phyloP scores from a whole-genome alignment of 1,139 yeast species.

The Sugiyamaella paludigena region DNA sequence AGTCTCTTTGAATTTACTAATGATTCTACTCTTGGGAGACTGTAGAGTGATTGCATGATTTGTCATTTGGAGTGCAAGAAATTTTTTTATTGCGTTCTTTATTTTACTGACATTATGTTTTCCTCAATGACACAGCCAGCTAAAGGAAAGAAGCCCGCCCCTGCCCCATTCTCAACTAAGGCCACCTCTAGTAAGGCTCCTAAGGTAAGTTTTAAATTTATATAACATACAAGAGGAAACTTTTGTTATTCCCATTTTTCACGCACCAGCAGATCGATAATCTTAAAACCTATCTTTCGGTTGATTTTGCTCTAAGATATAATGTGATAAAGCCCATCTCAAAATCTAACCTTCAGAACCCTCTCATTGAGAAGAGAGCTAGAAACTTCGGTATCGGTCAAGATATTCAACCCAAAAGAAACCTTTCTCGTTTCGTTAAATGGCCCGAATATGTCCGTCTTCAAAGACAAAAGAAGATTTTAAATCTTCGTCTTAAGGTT shows the following conservation, averaged over 20 bases:
- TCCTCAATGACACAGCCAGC: conserved; percentile 84
- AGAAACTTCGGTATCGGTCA: conserved; percentile 97
- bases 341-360: conserved; percentile 45
- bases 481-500: conserved; percentile 92
- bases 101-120: conserved; percentile 34
- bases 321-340: no score
- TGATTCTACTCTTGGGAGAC: conserved; percentile 28
- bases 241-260: background rate
- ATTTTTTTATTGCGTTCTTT: conserved; percentile 12
- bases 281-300: no score
- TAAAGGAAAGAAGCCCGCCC: conserved; percentile 75
- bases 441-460: conserved; percentile 98
- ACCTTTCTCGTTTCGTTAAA: conserved; percentile 92
- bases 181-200: conserved; percentile 39
- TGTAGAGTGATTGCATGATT: conserved; percentile 34
- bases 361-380: conserved; percentile 83
- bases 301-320: background rate
- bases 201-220: conserved; percentile 25
- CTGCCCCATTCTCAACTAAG: conserved; percentile 72
- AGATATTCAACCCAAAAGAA: conserved; percentile 90
- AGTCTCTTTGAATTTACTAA: conserved; percentile 22
- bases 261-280: background rate
- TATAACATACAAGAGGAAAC: background rate
- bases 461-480: conserved; percentile 96
- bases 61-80: conserved; percentile 11